phyloP scores from a whole-genome alignment of 306 rosid genomes.

The Vigna angularis region DNA sequence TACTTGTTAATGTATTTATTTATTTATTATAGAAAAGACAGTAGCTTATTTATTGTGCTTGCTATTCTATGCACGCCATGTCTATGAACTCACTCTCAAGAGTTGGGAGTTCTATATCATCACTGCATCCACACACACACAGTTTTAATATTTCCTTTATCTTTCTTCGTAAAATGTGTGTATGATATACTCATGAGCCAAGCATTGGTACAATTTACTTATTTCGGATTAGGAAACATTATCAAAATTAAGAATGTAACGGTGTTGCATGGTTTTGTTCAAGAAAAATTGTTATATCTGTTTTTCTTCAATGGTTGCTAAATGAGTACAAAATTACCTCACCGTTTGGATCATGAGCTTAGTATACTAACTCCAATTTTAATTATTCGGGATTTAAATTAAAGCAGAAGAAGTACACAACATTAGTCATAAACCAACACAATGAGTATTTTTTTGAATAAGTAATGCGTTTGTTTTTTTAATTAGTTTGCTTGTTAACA shows the following conservation, averaged over 20 bases:
- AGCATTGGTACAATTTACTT: constrained; percentile 7
- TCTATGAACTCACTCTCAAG: constrained; percentile 20
- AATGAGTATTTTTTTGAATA: not conserved
- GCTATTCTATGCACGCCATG: not conserved
- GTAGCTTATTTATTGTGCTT: constrained; percentile 25
- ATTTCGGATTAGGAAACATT: constrained; percentile 2
- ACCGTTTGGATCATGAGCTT: constrained; percentile 13
- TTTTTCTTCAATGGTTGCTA: constrained; percentile 31
- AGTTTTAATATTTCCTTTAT: not conserved
- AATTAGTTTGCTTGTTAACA: not conserved
- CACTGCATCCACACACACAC: not conserved
- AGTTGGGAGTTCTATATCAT: constrained; percentile 5
- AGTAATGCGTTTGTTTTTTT: no score
- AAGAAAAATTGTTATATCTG: not conserved
- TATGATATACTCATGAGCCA: constrained; percentile 10
- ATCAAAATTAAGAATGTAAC: constrained; percentile 9
- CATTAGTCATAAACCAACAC: constrained; percentile 27
- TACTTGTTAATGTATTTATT: constrained; percentile 15
- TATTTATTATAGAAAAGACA: constrained; percentile 18
- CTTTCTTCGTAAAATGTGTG: not conserved
- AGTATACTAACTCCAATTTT: constrained; percentile 11
- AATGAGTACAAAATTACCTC: constrained; percentile 18
- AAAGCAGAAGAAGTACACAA: not conserved
- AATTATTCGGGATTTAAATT: constrained; percentile 21
- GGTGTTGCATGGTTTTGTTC: not conserved